Conservation (phyloP, 1,139 yeast genomes). For the Hansenula sp. region DNA sequence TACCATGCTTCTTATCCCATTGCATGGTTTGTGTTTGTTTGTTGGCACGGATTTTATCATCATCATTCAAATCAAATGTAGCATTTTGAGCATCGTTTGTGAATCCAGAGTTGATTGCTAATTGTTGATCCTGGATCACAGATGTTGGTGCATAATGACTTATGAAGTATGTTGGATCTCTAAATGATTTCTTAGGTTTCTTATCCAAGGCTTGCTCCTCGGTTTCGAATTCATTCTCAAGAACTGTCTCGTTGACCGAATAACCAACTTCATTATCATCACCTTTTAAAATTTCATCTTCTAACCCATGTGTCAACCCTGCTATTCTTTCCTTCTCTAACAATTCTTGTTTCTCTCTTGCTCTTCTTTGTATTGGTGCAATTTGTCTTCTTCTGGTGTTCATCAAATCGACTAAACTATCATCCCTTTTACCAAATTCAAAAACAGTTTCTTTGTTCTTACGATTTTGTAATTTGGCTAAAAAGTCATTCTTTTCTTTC, state of each 20-base stretch:
- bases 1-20: constrained; percentile 96
- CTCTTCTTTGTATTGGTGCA: constrained; percentile 81
- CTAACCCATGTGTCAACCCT: constrained; percentile 69
- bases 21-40: constrained; percentile 68
- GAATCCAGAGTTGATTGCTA: constrained; percentile 56
- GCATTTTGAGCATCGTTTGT: constrained; percentile 82
- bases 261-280: constrained; percentile 55
- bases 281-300: constrained; percentile 61
- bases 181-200: constrained; percentile 43
- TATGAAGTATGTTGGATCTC: constrained; percentile 81
- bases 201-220: constrained; percentile 43
- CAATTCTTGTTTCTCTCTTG: constrained; percentile 64
- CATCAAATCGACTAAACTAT: constrained; percentile 79
- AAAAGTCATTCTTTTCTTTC: constrained; percentile 65
- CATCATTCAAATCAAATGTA: constrained; percentile 78
- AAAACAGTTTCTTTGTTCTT: constrained; percentile 84
- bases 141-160: constrained; percentile 87
- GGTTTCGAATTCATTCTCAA: constrained; percentile 55
- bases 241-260: constrained; percentile 46
- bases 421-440: constrained; percentile 71
- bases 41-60: constrained; percentile 64
- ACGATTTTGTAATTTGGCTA: constrained; percentile 67
- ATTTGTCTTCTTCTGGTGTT: constrained; percentile 78
- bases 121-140: constrained; percentile 81
- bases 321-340: constrained; percentile 72